Evolutionary conservation across 2,329 filamentous ascomycete species (phyloP), one percentile per base, ranked within the genome.

Genomic region (Chrysoporthe deuterocubensis): DNA sequence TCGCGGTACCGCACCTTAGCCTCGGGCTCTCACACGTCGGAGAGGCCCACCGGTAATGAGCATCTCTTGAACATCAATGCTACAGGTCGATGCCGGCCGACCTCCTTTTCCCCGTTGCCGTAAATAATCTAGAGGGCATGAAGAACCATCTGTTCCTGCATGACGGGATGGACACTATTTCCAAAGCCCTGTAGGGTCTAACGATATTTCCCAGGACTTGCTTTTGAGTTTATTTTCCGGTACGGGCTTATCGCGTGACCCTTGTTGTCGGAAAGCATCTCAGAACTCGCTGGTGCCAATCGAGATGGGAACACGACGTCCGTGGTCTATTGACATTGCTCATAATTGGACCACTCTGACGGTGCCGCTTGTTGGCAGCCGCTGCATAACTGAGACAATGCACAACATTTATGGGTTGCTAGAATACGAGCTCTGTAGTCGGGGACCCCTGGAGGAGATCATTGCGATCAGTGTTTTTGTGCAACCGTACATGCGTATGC

Each of bases 361-460:
- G 26, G 58, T 48, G 52, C 56, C 54, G 42, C 42, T 63, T 62
- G 34, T 40, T 69, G 43, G 68, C 43, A 63, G 58, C 34, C 57
- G 62, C 60, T 50, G 66, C 65, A 64, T 70, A 66, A 68, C 68
- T 64, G 62, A 50, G 40, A 68, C 60, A 44, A 57, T 60, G 58
- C 64, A 66, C 65, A 66, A 42, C 68, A 70, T 68, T 54, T 58
- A 62, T 66, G 63, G 61, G 57, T 59, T 68, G 42, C 26, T 68
- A 56, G 59, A 70, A 70, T 70, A 70, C 68, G 68, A 70, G 66
- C 46, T 70, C 68, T 66, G 64, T 58, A 52, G 66, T 69, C 63
- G 50, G 68, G 37, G 18, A 62, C 66, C 68, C 66, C 66, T 69
- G 68, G 66, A 21, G 50, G 46, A 67, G 68, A 69, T 67, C 62